Evolutionary conservation across 257 asterid genomes (phyloP).

Genomic region (Paulownia fortunei): DNA sequence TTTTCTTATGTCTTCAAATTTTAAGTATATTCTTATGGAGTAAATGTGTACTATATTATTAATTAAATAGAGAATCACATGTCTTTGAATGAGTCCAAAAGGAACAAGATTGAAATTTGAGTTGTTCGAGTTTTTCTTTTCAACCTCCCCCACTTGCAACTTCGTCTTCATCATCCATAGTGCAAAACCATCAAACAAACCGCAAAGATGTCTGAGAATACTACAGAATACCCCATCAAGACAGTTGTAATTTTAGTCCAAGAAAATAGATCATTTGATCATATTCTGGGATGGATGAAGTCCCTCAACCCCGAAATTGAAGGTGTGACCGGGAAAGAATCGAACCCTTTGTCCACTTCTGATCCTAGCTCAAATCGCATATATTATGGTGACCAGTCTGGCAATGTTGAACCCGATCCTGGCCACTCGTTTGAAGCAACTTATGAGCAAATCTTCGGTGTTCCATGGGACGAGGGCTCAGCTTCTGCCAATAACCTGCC

Average conservation of each 20-base stretch:
- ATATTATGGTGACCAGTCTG: slow-evolving; percentile 45
- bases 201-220: slow-evolving; percentile 41
- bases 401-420: slow-evolving; percentile 66
- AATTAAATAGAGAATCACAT: slow-evolving; percentile 33
- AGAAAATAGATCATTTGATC: slow-evolving; percentile 86
- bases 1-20: slow-evolving; percentile 19
- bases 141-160: not conserved
- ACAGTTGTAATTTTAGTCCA: slow-evolving; percentile 73
- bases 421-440: slow-evolving; percentile 73
- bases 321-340: slow-evolving; percentile 67
- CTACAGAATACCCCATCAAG: slow-evolving; percentile 58
- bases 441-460: slow-evolving; percentile 67
- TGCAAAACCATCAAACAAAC: not conserved
- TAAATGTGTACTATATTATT: not conserved
- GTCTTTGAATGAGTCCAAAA: slow-evolving; percentile 32
- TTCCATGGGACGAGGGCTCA: slow-evolving; percentile 43
- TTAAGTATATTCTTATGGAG: not conserved
- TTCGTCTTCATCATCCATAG: slow-evolving; percentile 1
- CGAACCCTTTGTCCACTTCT: slow-evolving; percentile 59
- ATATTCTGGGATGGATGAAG: slow-evolving; percentile 85
- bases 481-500: slow-evolving; percentile 24
- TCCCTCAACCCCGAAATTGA: slow-evolving; percentile 69
- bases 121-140: slow-evolving; percentile 8
- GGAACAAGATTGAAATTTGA: slow-evolving; percentile 18
- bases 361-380: slow-evolving; percentile 41